Evolutionary conservation across 768 basidiomycete genomes (phyloP), one percentile per base, ranked within the genome.

Genomic region (Albatrellus ellisii): DNA sequence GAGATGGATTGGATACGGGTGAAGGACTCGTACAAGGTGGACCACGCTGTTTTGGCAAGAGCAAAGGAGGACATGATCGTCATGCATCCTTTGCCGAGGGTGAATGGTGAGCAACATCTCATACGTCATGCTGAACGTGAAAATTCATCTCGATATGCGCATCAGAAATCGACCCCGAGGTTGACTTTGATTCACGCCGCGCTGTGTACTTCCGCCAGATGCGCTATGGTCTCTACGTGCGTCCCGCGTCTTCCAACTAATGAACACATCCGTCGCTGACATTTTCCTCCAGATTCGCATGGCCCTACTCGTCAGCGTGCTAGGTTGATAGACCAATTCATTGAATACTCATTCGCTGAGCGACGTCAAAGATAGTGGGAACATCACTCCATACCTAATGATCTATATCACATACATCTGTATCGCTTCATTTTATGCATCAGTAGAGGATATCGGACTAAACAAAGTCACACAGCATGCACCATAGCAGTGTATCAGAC

Each of bases 131-230:
- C 20, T 20, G 42, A n/a, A 36, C 12, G n/a, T 8, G 6, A 26
- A 24, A 9, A 36, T 10, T 29, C 45, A 43, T 54, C 43, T 57
- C 14, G n/a, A 3, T 44, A 26, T 27, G 14, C 34, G 46, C 20
- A n/a, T 3, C 51, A 90, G 95, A 99, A 82, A 97, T 99, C 53
- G 94, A 97, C 58, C 88, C 90, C 2, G 92, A 94, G 59, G 92
- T 99, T 34, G 95, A 99, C 61, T 97, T 92, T 52, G 94, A 98
- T 60, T 84, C 77, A 6, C 76, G 86, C 22, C 75, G 92, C 9
- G 92, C 92, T 2, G 90, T 88, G 17, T 98, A 97, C 64, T 97
- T 98, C 82, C 79, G 94, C 28, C 92, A 97, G 56, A 97, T 95
- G 92, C 79, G 91, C 43, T 94, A 95, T 56, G 94, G 94, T 35